A percentile compares a stretch with the other conserved stretches of the same genome.
Evolutionary conservation across 1,284 basidiomycete genomes (phyloP).

Genomic region (Athelia psychrophila): DNA sequence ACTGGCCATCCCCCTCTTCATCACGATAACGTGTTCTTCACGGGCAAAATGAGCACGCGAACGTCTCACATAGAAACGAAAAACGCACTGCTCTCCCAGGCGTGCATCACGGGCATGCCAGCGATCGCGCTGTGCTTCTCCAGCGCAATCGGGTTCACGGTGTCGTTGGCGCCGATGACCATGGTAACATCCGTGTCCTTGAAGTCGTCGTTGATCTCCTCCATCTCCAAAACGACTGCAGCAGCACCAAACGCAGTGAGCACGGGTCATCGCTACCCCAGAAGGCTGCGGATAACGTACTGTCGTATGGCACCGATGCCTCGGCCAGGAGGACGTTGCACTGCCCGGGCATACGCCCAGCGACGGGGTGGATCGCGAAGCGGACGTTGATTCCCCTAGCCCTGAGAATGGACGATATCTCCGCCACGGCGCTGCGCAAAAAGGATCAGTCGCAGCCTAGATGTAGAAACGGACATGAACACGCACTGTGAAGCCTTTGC

Average conservation of each 20-base stretch:
- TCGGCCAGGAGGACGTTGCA: slow-evolving; percentile 86
- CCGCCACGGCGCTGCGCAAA: slow-evolving; percentile 62
- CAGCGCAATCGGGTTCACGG: slow-evolving; percentile 84
- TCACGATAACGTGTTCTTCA: slow-evolving; percentile 76
- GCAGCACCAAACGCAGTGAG: neutral
- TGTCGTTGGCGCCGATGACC: slow-evolving; percentile 88
- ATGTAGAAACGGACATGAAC: neutral
- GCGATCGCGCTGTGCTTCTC: slow-evolving; percentile 83
- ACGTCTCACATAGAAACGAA: neutral
- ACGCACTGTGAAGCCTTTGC: slow-evolving; percentile 74
- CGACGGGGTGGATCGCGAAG: slow-evolving; percentile 65
- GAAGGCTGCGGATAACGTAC: slow-evolving; percentile 38
- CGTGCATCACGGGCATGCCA: slow-evolving; percentile 86
- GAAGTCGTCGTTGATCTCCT: slow-evolving; percentile 75
- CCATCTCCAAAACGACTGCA: slow-evolving; percentile 84
- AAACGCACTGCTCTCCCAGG: slow-evolving; percentile 81
- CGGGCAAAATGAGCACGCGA: neutral
- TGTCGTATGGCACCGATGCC: slow-evolving; percentile 86
- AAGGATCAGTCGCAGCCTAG: neutral
- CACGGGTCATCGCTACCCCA: neutral
- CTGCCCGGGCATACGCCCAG: slow-evolving; percentile 81
- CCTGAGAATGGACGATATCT: slow-evolving; percentile 70
- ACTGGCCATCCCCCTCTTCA: too few relatives aligned
- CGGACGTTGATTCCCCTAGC: slow-evolving; percentile 73
- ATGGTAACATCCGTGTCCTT: slow-evolving; percentile 80